Base-by-base conservation (phyloP, 352 stramenopile species). In the Globisporangium cederbergense region DNA sequence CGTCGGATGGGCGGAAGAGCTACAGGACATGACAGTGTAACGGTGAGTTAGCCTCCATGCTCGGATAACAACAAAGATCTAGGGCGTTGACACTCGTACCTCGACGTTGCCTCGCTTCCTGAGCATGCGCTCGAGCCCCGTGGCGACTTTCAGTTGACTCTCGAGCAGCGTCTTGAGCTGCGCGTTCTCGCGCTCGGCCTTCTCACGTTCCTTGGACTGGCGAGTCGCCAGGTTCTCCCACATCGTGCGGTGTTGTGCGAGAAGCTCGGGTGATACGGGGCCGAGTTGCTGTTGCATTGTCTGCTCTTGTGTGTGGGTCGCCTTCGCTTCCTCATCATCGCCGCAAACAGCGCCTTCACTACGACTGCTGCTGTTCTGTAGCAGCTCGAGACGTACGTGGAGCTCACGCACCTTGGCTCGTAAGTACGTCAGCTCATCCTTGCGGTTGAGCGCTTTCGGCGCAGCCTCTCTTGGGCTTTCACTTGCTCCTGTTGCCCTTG, bases 61-160 rank as follows among this genome's bases (percentile, higher is more conserved):
- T 28, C 22, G 47, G 11, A 20, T 34, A 34, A 10, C 6, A 34
- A 36, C 10, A 54, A 22, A 36, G 22, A 9, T 16, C 10, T 8
- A 20, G 20, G n/a, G 30, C 2, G 8, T 30, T 52, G 34, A 16
- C 11, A 43, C 10, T 28, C 3, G 11, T 54, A 54, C 49, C 49
- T 56, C 50, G 25, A 56, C 50, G 28, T 56, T 56, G 50, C 28
- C 50, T 40, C 50, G 50, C 50, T 77, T 78, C 54, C 52, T 59
- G 28, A 81, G 60, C 34, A 77, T 71, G 43, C 62, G 70, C 67
- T 79, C 71, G 25, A 81, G 69, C 9, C 65, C 77, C 46, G 78
- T 79, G 57, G 65, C 71, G 62, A 81, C 60, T 63, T 79, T 81
- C 62, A 79, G 78, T 65, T 83, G 73, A 38, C 76, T 76, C 55